These are phyloP conservation scores for Simplicillium aogashimaense DNA, from an alignment of 2,329 filamentous ascomycete species.

Conservation along the genomic window DNA sequence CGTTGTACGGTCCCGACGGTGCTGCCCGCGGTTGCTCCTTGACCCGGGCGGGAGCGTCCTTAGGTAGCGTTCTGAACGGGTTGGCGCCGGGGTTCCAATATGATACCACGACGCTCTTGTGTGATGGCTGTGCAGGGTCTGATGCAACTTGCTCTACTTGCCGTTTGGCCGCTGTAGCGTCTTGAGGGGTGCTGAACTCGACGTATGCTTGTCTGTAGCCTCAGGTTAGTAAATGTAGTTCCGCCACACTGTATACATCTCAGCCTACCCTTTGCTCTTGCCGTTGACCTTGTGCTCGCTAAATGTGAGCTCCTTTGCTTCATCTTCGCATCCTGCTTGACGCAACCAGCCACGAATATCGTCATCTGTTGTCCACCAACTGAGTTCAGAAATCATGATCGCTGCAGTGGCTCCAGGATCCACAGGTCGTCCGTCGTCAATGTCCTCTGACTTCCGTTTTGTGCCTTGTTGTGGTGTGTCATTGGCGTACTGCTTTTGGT, in stretches of 20 bases:
- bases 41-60: slow-evolving; percentile 61
- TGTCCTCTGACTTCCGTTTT: slow-evolving; percentile 51
- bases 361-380: slow-evolving; percentile 97
- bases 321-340: slow-evolving; percentile 69
- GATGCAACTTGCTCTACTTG: slow-evolving; percentile 57
- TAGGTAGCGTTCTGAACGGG: slow-evolving; percentile 83
- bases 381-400: slow-evolving; percentile 77
- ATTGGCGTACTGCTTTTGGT: slow-evolving; percentile 25
- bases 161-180: slow-evolving; percentile 76
- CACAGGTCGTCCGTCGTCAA: slow-evolving; percentile 38
- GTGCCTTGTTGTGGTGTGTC: slow-evolving; percentile 34
- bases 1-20: slow-evolving; percentile 37
- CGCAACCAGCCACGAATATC: slow-evolving; percentile 82
- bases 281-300: slow-evolving; percentile 98
- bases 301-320: slow-evolving; percentile 88
- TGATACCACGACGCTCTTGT: slow-evolving; percentile 62
- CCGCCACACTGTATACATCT: neutral
- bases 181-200: slow-evolving; percentile 74
- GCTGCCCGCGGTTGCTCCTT: slow-evolving; percentile 52
- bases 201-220: slow-evolving; percentile 61
- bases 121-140: slow-evolving; percentile 41
- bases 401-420: slow-evolving; percentile 56
- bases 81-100: slow-evolving; percentile 73
- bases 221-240: slow-evolving; percentile 7
- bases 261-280: slow-evolving; percentile 86